Base-by-base conservation (phyloP, 2,329 filamentous ascomycete genomes). In the Fusarium hostae region DNA sequence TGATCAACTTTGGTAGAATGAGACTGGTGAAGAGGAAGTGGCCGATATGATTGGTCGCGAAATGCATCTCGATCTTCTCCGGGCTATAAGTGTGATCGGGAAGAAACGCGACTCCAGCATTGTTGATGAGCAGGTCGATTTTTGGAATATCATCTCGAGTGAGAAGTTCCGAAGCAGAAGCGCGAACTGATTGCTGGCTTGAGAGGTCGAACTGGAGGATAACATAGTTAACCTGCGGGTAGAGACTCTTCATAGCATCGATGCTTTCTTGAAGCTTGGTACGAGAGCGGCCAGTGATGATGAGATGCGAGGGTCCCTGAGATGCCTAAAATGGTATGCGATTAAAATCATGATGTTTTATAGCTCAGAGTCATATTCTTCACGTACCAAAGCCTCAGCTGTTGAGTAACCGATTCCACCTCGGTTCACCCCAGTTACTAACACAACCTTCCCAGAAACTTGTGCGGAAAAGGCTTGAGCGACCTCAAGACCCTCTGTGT, bases 341-440 rank as follows among this genome's bases (percentile, higher is more conserved):
- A 4, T 51, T 26, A 51, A 9, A 37, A 1, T 1, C 4, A 18
- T 1, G 18, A 2, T 5, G 4, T 2, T 26, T 16, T 2, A 0
- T 9, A 9, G 15, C 11, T n/a, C 6, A 2, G 6, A 7, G 11
- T 4, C 28, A 6, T 13, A 1, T 18, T 48, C 22, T 15, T 32
- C n/a, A 26, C 48, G 3, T 26, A 26, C 48, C 32, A 52, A 39
- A 26, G 48, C 32, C 4, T 39, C 32, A 4, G 48, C 48, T 15
- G 48, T 26, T 26, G 32, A 39, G 22, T 26, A n/a, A 9, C 48
- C 48, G 9, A 52, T 52, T 5, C 32, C 48, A 5, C 22, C 32
- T n/a, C 6, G 48, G 1, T 39, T 52, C 32, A 26, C 48, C 0
- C 48, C 32, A 0, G 48, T 52, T 0, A 52, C 48, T 18, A 52